Evolutionary conservation across 495 filamentous ascomycete species (phyloP), one percentile per base, ranked within the genome.

Genomic region (Hypoxylon fragiforme): DNA sequence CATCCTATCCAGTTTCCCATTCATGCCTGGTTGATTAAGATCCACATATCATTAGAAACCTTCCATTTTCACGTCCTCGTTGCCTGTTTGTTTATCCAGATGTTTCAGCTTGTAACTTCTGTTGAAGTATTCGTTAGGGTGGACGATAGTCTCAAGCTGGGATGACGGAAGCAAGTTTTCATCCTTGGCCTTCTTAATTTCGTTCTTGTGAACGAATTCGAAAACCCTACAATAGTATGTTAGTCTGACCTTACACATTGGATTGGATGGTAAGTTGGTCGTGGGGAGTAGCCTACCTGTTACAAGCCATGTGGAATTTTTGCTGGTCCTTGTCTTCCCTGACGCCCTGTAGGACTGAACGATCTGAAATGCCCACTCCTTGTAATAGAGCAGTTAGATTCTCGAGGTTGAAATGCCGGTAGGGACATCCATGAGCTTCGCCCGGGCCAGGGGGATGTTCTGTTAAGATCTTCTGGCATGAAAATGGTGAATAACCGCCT

Each of bases 81-180:
- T 44, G 18, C 31, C 38, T 14, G 53, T 68, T 20, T 36, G 60
- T 38, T 75, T 80, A 13, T 75, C 81, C 21, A 87, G 66, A 63
- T 91, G 85, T 79, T 89, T 96, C 38, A 97, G 70, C 60, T 95
- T 60, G 70, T 89, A 97, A 65, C 90, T 92, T 54, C 92, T 81
- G 77, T 94, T 92, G 71, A 97, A 97, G 70, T 97, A 99, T 47
- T 91, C 90, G 70, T 99, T 99, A 7, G 95, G 95, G 69, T 99
- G 95, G 14, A 95, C 86, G 60, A 99, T 97, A 1, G 91, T 97
- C 72, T 97, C 94, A 26, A 95, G 77, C 64, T 95, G 87, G 3
- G 81, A 77, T n/a, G 85, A 78, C 21, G 81, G 81, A 89, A 90
- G 91, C 24, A 83, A 74, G 6, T 84, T 83, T n/a, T 77, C 75